These are phyloP conservation scores for Gaultheria prostrata DNA, from an alignment of 148 eudicot species.

Conservation along the genomic window DNA sequence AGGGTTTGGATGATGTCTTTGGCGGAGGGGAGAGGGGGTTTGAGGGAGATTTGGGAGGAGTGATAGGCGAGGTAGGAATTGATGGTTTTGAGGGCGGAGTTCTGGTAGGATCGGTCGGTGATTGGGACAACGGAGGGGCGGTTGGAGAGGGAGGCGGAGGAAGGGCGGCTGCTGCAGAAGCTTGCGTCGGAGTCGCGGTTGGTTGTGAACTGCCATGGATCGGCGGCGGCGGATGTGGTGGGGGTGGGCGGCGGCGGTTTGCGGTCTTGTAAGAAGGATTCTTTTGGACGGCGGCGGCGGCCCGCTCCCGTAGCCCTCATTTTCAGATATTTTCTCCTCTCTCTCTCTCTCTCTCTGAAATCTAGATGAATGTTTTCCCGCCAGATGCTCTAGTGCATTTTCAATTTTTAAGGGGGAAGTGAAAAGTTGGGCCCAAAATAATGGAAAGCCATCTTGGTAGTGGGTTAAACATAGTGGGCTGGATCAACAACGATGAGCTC, in stretches of 20 bases:
- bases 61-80: constrained; percentile 61
- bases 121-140: constrained; percentile 9
- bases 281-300: constrained; percentile 29
- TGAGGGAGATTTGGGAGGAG: constrained; percentile 43
- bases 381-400: neutral
- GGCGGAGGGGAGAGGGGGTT: constrained; percentile 61
- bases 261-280: constrained; percentile 23
- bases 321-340: neutral
- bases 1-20: constrained; percentile 60
- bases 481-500: no score
- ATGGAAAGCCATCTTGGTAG: no score
- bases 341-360: neutral
- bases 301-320: constrained; percentile 36
- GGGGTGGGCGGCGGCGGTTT: constrained; percentile 37
- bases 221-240: constrained; percentile 1
- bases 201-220: constrained; percentile 31
- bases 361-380: neutral
- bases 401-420: no score
- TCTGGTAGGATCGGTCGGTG: constrained; percentile 47
- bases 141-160: constrained; percentile 38
- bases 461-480: no score
- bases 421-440: no score
- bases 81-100: constrained; percentile 54
- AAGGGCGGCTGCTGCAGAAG: constrained; percentile 69
- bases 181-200: constrained; percentile 72